phyloP scores from a whole-genome alignment of 2,329 filamentous ascomycete species.

The Apiospora aurea region DNA sequence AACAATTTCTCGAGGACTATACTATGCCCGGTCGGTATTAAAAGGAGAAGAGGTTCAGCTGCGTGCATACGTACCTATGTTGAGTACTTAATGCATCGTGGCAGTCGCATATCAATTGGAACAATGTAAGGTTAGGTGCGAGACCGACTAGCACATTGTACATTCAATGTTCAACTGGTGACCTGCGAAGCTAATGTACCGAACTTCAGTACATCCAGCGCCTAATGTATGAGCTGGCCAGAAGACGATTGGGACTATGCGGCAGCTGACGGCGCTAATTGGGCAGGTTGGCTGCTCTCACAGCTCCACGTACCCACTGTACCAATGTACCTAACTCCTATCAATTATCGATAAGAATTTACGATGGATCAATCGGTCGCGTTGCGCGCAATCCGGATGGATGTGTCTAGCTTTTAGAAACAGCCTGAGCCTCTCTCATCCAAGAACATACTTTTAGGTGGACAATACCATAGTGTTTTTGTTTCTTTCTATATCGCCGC shows the following conservation, averaged over 20 bases:
- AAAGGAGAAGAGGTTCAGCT: not conserved
- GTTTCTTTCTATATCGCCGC: not conserved
- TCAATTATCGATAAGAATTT: conserved; percentile 14
- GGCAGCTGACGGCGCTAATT: not conserved
- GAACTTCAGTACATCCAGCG: too few species aligned
- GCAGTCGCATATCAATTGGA: not conserved
- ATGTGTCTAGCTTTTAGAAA: not conserved
- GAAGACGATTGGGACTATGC: not conserved
- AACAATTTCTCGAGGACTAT: not conserved
- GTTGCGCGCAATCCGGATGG: too few species aligned
- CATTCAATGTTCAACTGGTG: not conserved
- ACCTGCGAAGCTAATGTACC: not conserved
- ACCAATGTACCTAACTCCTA: not conserved
- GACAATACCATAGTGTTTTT: not conserved
- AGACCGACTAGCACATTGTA: not conserved
- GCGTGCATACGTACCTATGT: not conserved
- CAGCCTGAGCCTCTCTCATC: not conserved
- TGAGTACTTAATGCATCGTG: not conserved
- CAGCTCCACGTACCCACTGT: not conserved
- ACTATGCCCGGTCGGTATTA: not conserved
- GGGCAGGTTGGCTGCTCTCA: not conserved
- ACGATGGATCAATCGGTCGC: not conserved
- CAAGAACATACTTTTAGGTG: not conserved
- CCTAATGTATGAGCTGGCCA: not conserved
- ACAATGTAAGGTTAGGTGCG: not conserved